Evolutionary conservation across 2,329 filamentous ascomycete genomes (phyloP).

Genomic region (Sarocladium brachiariae): DNA sequence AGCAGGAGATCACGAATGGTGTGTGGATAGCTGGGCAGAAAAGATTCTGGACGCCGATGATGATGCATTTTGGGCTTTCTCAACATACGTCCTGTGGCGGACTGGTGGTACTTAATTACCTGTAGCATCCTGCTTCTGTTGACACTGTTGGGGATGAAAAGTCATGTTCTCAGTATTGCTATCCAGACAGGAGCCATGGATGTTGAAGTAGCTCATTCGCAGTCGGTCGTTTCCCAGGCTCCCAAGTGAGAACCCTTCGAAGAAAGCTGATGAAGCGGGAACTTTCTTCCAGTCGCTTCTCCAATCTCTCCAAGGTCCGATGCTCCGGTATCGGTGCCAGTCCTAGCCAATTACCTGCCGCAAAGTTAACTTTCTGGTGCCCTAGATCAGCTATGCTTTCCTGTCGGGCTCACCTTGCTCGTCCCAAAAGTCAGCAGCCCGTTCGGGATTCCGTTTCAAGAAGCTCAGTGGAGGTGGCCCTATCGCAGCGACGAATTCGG

Average conservation of each 20-base stretch:
- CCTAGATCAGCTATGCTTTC: background rate
- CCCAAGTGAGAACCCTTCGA: conserved; percentile 4
- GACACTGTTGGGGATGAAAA: too few relatives aligned
- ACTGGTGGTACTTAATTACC: conserved; percentile 6
- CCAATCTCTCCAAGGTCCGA: background rate
- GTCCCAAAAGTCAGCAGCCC: conserved; percentile 3
- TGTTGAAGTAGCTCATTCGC: background rate
- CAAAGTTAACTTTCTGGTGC: background rate
- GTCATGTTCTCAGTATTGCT: background rate
- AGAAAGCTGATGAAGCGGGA: background rate
- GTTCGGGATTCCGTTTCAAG: background rate
- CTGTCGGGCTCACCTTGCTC: background rate
- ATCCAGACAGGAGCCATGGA: background rate
- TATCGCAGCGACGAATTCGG: conserved; percentile 1
- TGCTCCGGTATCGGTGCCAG: background rate
- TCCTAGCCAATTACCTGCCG: background rate
- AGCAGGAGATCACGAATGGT: background rate
- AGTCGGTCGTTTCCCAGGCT: conserved; percentile 3
- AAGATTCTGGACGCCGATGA: conserved; percentile 8
- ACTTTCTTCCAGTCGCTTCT: background rate
- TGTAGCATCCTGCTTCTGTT: too few relatives aligned
- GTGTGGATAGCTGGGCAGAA: background rate
- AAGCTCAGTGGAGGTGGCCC: background rate
- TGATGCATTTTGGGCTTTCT: conserved; percentile 8
- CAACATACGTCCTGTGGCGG: conserved; percentile 4